phyloP scores from a whole-genome alignment of 371 early-diverging fungal species.

The Funneliformis caledonium region DNA sequence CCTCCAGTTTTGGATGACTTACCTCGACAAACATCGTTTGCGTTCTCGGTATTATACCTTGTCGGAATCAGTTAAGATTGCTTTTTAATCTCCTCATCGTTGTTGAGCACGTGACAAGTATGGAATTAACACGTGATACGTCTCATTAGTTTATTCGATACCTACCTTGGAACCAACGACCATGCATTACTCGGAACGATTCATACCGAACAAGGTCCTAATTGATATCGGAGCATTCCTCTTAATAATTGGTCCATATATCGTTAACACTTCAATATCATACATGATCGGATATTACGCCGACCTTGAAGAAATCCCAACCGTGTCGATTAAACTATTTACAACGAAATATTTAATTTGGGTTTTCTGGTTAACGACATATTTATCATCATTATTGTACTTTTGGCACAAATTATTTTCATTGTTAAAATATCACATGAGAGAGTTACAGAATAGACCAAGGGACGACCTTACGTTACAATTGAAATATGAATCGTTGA shows the following conservation, averaged over 20 bases:
- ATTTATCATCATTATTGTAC: background rate
- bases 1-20: background rate
- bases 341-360: slow-evolving; percentile 17
- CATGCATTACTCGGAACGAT: background rate
- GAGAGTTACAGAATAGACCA: slow-evolving; percentile 3
- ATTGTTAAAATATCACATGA: slow-evolving; percentile 19
- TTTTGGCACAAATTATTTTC: slow-evolving; percentile 25
- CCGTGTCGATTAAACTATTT: slow-evolving; percentile 22
- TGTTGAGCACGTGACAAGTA: background rate
- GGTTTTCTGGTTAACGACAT: slow-evolving; percentile 5
- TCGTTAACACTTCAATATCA: slow-evolving; percentile 6
- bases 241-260: slow-evolving; percentile 34
- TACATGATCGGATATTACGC: slow-evolving; percentile 22
- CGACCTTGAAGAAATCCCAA: background rate
- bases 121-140: background rate
- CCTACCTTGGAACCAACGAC: background rate
- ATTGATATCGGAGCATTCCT: slow-evolving; percentile 1
- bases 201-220: slow-evolving; percentile 7
- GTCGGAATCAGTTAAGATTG: slow-evolving; percentile 1
- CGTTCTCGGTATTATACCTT: background rate
- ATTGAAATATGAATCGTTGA: slow-evolving; percentile 8
- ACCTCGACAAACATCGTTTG: background rate
- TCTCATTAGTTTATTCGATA: slow-evolving; percentile 4
- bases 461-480: background rate
- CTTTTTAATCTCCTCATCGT: background rate